Base-by-base conservation (phyloP, 176 grass and related monocot genomes). In the Lolium perenne region DNA sequence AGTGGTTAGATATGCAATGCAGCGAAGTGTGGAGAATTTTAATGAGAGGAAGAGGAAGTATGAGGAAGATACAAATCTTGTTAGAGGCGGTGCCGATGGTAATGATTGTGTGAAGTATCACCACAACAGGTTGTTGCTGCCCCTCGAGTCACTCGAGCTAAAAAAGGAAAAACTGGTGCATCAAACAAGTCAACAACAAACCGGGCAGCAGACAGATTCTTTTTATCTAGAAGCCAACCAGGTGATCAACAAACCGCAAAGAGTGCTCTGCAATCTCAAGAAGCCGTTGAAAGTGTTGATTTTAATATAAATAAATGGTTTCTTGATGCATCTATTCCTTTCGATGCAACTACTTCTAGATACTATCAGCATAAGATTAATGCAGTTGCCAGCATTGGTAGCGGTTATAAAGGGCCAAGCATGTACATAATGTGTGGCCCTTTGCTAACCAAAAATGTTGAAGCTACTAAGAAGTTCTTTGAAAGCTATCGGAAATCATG, bases 261-360 rank as follows among this genome's bases (percentile, higher is more conserved):
- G 35, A 69, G 35, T 69, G 3, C 40, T 15, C 65, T 18, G 7
- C 15, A 69, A 20, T 16, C 16, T 40, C 6, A 20, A 38, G 35
- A 17, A 69, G 0, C 9, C 1, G 4, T 40, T 4, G 35, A 69
- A 8, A 69, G 29, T 16, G 66, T 41, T 40, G 35, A 69, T 69
- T 41, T 69, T 1, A 18, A 16, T 40, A 38, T 20, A 0, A 18
- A 35, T 0, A 41, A 69, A 69, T 20, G 64, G 77, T 71, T 87
- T 15, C 12, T 80, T 74, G 63, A 87, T 87, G 77, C 32, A n/a
- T 7, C 26, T 17, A 1, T 87, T 38, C 8, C 63, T 61, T 87
- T 82, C 20, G 75, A 87, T 81, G 76, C 64, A 20, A 41, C 6
- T 60, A 80, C 12, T 45, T 86, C 22, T 2, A 68, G 54, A 16